These are phyloP conservation scores for Lachnellula hyalina DNA, from an alignment of 2,329 filamentous ascomycete genomes.

Conservation along the genomic window DNA sequence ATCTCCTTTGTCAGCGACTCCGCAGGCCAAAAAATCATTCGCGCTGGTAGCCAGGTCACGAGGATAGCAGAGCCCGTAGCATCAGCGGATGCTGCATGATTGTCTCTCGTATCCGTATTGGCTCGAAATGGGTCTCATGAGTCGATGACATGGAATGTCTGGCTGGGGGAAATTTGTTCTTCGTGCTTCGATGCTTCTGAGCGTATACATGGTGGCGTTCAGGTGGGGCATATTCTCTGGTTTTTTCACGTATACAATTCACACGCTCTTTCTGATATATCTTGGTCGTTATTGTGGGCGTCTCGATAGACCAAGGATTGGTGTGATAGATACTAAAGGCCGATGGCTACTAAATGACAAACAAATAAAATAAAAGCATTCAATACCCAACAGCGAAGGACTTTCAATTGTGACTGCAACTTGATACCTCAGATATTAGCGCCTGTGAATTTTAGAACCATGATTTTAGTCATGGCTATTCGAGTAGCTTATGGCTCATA, in stretches of 20 bases:
- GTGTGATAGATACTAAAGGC: too few relatives aligned
- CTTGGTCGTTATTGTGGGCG: neutral
- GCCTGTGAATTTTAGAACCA: too few relatives aligned
- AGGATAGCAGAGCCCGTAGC: conserved; percentile 74
- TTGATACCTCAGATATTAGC: too few relatives aligned
- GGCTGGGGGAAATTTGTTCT: conserved; percentile 5
- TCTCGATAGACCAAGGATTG: neutral
- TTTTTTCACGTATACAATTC: neutral
- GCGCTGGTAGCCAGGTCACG: conserved; percentile 80
- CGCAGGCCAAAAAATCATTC: conserved; percentile 73
- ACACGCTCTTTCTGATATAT: neutral
- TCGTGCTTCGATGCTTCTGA: conserved; percentile 10
- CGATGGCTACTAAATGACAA: too few relatives aligned
- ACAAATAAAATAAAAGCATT: too few relatives aligned
- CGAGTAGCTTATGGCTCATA: too few relatives aligned
- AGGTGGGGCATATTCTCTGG: neutral
- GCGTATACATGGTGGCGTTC: conserved; percentile 16
- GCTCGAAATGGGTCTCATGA: conserved; percentile 7
- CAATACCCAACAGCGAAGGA: too few relatives aligned
- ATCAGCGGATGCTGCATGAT: conserved; percentile 75
- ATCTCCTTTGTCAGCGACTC: conserved; percentile 75
- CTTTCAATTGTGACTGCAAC: too few relatives aligned
- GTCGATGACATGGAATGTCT: conserved; percentile 6
- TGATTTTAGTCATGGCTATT: too few relatives aligned
- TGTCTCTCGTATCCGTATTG: conserved; percentile 1